A percentile compares a stretch with the other conserved stretches of the same genome.
Conservation (phyloP, 1,139 yeast genomes). For the Magnusiomyces paraingens region DNA sequence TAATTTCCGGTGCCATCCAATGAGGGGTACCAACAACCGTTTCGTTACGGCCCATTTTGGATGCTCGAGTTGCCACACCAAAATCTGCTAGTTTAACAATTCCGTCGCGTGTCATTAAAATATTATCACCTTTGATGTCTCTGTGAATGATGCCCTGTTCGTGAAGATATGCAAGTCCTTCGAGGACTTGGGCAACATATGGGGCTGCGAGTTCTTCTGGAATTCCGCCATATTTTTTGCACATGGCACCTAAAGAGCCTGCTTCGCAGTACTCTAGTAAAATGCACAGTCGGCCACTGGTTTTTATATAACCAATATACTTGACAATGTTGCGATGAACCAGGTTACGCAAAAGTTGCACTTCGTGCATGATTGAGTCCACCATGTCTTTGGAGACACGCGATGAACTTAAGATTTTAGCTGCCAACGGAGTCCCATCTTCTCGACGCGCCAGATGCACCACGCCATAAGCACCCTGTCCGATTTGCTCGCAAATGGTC, state of each 20-base stretch:
- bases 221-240: constrained; percentile 46
- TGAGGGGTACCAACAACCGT: constrained; percentile 62
- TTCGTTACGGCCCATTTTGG: constrained; percentile 19
- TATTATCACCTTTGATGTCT: constrained; percentile 76
- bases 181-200: constrained; percentile 63
- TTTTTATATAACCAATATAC: constrained; percentile 81
- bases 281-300: constrained; percentile 58
- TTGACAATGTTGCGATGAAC: constrained; percentile 88
- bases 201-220: constrained; percentile 56
- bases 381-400: constrained; percentile 32
- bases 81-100: constrained; percentile 69
- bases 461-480: constrained; percentile 74
- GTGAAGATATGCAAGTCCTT: constrained; percentile 65
- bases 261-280: constrained; percentile 74
- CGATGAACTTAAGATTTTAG: constrained; percentile 67
- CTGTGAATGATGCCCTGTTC: constrained; percentile 70
- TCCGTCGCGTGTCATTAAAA: constrained; percentile 53
- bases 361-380: constrained; percentile 38
- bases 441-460: constrained; percentile 65
- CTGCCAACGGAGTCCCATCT: constrained; percentile 71
- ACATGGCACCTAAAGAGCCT: constrained; percentile 72
- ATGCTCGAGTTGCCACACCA: constrained; percentile 58
- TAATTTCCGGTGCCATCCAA: constrained; percentile 85
- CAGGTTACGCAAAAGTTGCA: constrained; percentile 53
- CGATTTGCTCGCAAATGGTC: constrained; percentile 47